phyloP scores from a whole-genome alignment of 257 asterid species.

The Solanum ossicruentum region DNA sequence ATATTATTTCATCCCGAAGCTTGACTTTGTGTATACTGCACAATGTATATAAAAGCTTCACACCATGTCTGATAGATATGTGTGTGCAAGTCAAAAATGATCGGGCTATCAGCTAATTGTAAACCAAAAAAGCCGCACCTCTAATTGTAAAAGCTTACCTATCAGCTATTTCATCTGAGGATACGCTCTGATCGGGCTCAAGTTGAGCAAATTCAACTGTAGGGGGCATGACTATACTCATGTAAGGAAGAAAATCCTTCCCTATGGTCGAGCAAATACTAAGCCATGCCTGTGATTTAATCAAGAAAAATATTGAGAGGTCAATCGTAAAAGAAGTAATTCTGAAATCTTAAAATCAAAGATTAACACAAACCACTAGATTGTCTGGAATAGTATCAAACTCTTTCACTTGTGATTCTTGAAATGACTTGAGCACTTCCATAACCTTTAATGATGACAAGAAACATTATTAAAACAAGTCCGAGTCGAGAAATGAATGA shows the following conservation, averaged over 20 bases:
- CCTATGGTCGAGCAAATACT: background rate
- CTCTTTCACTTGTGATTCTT: conserved; percentile 77
- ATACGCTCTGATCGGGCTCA: background rate
- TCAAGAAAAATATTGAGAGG: background rate
- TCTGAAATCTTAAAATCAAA: background rate
- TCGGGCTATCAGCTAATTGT: background rate
- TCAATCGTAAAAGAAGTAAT: background rate
- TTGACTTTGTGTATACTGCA: background rate
- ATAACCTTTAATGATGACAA: conserved; percentile 35
- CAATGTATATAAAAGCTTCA: background rate
- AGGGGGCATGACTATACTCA: background rate
- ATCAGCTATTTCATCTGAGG: background rate
- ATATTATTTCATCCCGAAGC: background rate
- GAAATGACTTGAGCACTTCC: conserved; percentile 77
- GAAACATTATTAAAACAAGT: background rate
- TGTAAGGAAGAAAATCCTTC: background rate
- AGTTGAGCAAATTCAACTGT: background rate
- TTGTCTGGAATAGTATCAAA: conserved; percentile 69
- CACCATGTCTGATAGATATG: background rate
- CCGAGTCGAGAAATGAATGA: background rate
- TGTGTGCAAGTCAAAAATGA: no score
- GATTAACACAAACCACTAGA: conserved; percentile 33
- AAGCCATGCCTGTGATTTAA: background rate
- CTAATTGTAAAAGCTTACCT: background rate
- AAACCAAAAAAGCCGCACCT: background rate